Base-by-base conservation (phyloP, 345 rosid species). In the Euphorbia tirucalli region DNA sequence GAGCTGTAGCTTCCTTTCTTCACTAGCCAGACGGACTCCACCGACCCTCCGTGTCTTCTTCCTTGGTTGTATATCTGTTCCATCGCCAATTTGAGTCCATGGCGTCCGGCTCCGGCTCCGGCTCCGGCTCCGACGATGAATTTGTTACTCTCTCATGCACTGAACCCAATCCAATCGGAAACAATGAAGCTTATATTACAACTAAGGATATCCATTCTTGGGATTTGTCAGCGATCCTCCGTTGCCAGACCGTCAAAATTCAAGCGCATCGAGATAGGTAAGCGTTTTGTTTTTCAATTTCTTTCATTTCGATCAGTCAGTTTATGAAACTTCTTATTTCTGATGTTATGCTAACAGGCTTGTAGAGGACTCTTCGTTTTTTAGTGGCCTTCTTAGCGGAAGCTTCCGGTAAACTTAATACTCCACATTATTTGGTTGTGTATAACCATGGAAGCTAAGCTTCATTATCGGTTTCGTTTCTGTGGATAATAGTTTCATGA, bases 341-440 rank as follows among this genome's bases (percentile, higher is more conserved):
- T 65, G n/a, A 7, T 10, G 7, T 69, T 7, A n/a, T 65, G 16
- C 48, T 22, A 32, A 48, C 77, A 90, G 93, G 76, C 89, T 91
- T 61, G 61, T 78, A 41, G 78, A 85, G 64, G 80, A 78, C 46
- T 91, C 92, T 25, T 82, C 92, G 0, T 91, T 86, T 75, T 89
- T 91, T 73, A 84, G 68, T 56, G 88, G 85, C 52, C 87, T 91
- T 50, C 84, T 91, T 39, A 35, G 84, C 22, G 90, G 93, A 74
- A 84, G 87, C 83, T 91, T 91, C 74, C 83, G 92, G 97, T 87
- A 54, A 76, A 54, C 27, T 60, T 52, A 2, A 30, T 37, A 39
- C 19, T 11, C 9, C 43, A 37, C 66, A 18, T 8, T 7, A 35
- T 4, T 4, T 32, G 7, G 10, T 32, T 61, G 24, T 61, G 44